These are phyloP conservation scores for Dryas integrifolia DNA, from an alignment of 331 rosid genomes.

Conservation along the genomic window DNA sequence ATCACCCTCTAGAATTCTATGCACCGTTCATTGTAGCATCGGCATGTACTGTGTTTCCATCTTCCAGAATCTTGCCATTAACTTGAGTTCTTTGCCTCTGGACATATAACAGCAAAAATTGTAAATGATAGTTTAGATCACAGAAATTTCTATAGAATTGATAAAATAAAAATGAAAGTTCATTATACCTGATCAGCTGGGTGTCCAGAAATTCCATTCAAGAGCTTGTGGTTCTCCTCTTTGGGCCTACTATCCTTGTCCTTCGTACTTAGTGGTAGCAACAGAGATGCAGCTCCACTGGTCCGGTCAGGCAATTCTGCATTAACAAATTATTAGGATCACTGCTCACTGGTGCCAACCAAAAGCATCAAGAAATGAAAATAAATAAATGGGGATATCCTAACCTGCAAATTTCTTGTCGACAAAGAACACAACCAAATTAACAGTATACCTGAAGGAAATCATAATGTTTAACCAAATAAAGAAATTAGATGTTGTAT, in stretches of 20 bases:
- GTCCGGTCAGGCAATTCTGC: conserved; percentile 91
- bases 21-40: conserved; percentile 70
- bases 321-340: conserved; percentile 31
- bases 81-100: conserved; percentile 94
- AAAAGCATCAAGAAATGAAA: neutral
- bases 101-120: conserved; percentile 17
- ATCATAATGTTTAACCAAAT: conserved; percentile 2
- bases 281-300: conserved; percentile 41
- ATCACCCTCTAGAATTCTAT: conserved; percentile 27
- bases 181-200: conserved; percentile 76
- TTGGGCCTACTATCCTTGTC: conserved; percentile 70
- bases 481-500: neutral
- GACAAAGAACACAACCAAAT: conserved; percentile 47
- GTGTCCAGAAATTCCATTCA: conserved; percentile 84
- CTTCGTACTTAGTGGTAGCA: conserved; percentile 74
- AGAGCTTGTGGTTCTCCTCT: conserved; percentile 87
- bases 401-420: conserved; percentile 48
- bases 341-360: conserved; percentile 15
- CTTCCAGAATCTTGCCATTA: conserved; percentile 84
- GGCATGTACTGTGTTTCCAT: conserved; percentile 60
- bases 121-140: conserved; percentile 1
- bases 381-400: neutral
- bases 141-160: neutral
- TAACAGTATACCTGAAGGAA: conserved; percentile 51
- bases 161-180: conserved; percentile 1